Conservation (phyloP, 139 green algal genomes). For the Tetradesmus obliquus region DNA sequence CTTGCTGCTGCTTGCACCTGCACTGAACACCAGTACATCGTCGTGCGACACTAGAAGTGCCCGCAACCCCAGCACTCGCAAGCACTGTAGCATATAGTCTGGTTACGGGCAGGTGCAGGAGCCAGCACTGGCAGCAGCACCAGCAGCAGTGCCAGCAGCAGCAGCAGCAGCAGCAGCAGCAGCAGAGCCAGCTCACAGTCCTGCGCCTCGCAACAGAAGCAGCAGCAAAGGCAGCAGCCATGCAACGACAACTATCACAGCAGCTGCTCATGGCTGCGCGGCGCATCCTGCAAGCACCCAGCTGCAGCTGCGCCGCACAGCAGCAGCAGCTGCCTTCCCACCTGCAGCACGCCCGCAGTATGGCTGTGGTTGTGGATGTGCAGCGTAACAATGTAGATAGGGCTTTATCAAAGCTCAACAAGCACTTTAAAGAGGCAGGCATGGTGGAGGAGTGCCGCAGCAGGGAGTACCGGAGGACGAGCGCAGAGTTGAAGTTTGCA, state of each 20-base stretch:
- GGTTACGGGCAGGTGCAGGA: background rate
- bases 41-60: too few species aligned
- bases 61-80: too few species aligned
- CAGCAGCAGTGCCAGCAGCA: background rate
- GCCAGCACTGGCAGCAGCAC: background rate
- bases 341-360: conserved; percentile 13
- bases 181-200: background rate
- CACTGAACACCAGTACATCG: too few species aligned
- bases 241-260: conserved; percentile 12
- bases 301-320: background rate
- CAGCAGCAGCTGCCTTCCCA: background rate
- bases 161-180: background rate
- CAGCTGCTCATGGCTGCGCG: conserved; percentile 22
- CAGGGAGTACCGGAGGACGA: conserved; percentile 7
- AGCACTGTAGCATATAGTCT: too few species aligned
- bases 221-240: background rate
- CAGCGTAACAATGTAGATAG: conserved; percentile 44
- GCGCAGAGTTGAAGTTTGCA: conserved; percentile 13
- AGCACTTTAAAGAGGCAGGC: conserved; percentile 18
- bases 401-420: conserved; percentile 4
- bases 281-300: background rate
- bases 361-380: conserved; percentile 38
- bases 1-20: too few species aligned
- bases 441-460: conserved; percentile 24
- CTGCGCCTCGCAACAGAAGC: background rate